These are phyloP conservation scores for Infundibulicybe gibba DNA, from an alignment of 768 basidiomycete species.

Conservation along the genomic window DNA sequence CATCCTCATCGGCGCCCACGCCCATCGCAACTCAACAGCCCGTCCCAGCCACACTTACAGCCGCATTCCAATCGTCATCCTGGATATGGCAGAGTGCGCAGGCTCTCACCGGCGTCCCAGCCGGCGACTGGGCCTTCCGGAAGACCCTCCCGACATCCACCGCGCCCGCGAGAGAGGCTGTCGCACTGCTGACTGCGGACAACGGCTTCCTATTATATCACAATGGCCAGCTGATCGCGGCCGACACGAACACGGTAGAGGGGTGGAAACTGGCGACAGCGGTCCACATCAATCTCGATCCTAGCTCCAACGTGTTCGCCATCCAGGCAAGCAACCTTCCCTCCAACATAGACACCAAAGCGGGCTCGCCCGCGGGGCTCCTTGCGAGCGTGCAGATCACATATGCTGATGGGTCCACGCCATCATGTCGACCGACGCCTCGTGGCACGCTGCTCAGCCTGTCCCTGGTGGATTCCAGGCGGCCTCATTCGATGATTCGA, in stretches of 20 bases:
- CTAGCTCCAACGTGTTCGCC: constrained; percentile 19
- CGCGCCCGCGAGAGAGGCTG: constrained; percentile 13
- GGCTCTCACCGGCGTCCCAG: constrained; percentile 12
- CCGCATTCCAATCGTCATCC: constrained; percentile 15
- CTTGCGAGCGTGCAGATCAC: constrained; percentile 19
- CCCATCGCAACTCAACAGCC: not conserved
- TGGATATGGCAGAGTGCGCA: constrained; percentile 27
- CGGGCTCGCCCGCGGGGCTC: constrained; percentile 22
- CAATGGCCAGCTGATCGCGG: constrained; percentile 20
- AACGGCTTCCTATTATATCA: constrained; percentile 23
- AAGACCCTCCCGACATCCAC: constrained; percentile 17
- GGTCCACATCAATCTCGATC: constrained; percentile 13
- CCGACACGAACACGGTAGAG: constrained; percentile 14
- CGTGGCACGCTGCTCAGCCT: constrained; percentile 17
- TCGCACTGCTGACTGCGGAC: constrained; percentile 21
- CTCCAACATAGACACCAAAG: constrained; percentile 9
- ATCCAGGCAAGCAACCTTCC: constrained; percentile 20
- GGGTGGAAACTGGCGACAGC: constrained; percentile 22
- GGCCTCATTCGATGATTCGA: constrained; percentile 14
- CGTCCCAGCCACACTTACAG: constrained; percentile 3
- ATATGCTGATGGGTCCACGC: constrained; percentile 19
- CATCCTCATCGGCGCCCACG: constrained; percentile 5
- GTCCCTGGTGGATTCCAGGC: constrained; percentile 21
- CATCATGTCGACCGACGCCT: constrained; percentile 15
- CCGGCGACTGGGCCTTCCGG: constrained; percentile 24